phyloP scores from a whole-genome alignment of 352 stramenopile species.

The Phytophthora chlamydospora region DNA sequence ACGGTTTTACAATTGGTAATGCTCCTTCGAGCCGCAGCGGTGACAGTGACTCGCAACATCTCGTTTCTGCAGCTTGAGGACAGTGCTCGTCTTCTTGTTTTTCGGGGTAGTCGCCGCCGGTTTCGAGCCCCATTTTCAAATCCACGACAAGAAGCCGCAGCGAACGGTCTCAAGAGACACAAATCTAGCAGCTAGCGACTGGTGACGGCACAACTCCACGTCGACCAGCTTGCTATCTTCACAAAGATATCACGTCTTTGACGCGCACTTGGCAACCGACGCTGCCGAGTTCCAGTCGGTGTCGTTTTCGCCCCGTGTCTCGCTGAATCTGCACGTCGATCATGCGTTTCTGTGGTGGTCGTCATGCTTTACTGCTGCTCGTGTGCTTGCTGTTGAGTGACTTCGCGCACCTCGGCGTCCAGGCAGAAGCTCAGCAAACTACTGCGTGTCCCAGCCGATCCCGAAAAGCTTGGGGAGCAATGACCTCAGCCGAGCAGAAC shows the following conservation, averaged over 20 bases:
- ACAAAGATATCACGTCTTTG: slow-evolving; percentile 7
- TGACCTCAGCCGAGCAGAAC: slow-evolving; percentile 36
- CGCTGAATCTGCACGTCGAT: background rate
- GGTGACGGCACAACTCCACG: slow-evolving; percentile 1
- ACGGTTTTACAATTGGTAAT: slow-evolving; percentile 11
- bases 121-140: slow-evolving; percentile 23
- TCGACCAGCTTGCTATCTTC: background rate
- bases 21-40: background rate
- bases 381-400: slow-evolving; percentile 20
- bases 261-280: slow-evolving; percentile 1
- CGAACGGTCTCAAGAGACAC: slow-evolving; percentile 9
- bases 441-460: slow-evolving; percentile 14
- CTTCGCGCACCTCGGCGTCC: slow-evolving; percentile 1
- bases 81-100: slow-evolving; percentile 2
- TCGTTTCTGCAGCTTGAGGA: background rate
- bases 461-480: slow-evolving; percentile 37
- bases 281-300: background rate
- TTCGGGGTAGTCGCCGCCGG: slow-evolving; percentile 11
- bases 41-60: slow-evolving; percentile 4
- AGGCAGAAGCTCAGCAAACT: slow-evolving; percentile 7
- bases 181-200: slow-evolving; percentile 2
- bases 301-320: background rate
- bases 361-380: slow-evolving; percentile 14
- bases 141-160: slow-evolving; percentile 10
- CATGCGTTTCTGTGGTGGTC: slow-evolving; percentile 15